Percentiles rank a stretch among this genome's conserved stretches.
These are phyloP conservation scores for Carex pumila DNA, from an alignment of 176 grass and related monocot species.

Conservation along the genomic window DNA sequence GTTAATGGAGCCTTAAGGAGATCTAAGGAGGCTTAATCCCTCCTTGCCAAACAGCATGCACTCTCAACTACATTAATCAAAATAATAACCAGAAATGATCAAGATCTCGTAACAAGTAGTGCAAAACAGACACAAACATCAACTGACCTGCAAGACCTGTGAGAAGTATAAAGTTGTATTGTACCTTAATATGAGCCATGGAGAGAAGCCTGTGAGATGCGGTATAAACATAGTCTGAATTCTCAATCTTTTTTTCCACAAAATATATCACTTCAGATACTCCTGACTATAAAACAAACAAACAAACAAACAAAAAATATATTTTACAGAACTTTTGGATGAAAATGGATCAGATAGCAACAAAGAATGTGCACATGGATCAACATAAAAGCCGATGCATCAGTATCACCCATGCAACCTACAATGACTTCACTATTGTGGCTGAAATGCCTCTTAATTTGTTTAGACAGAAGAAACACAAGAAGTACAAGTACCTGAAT, in stretches of 20 bases:
- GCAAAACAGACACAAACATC: neutral
- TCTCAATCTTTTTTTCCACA: constrained; percentile 78
- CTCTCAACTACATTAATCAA: neutral
- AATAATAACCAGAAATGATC: neutral
- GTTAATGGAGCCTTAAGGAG: too few relatives aligned
- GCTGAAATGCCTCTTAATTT: neutral
- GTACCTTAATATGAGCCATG: constrained; percentile 87
- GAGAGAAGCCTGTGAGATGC: constrained; percentile 85
- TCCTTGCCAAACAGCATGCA: too few relatives aligned
- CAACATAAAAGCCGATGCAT: neutral
- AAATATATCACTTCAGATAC: constrained; percentile 99
- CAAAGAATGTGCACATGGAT: neutral
- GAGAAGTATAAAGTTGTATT: neutral
- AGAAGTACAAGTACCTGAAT: constrained; percentile 53
- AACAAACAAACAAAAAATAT: neutral
- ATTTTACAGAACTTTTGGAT: neutral
- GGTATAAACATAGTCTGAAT: constrained; percentile 60
- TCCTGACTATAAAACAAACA: constrained; percentile 67
- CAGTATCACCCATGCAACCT: neutral
- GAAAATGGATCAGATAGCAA: constrained; percentile 6
- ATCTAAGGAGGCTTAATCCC: too few relatives aligned
- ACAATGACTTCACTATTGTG: neutral
- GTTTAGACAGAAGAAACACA: neutral
- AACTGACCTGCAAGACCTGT: neutral
- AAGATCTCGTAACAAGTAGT: neutral